Base-by-base conservation (phyloP, 306 rosid genomes). In the Dryas drummondii region DNA sequence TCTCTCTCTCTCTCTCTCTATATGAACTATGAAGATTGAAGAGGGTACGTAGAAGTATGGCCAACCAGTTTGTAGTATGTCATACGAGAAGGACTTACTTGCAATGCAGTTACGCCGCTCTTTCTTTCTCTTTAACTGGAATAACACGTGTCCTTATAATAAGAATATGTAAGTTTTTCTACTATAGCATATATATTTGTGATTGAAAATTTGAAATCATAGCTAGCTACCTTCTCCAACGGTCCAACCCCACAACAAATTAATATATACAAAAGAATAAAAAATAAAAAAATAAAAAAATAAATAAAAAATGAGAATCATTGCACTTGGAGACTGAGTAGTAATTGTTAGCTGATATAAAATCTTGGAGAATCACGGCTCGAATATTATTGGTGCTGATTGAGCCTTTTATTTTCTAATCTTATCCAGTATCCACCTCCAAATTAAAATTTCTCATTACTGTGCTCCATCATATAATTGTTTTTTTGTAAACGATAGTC, bases 351-450 rank as follows among this genome's bases (percentile, higher is more conserved):
- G 19, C 52, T n/a, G 12, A 17, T n/a, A 15, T 42, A 59, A 56
- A n/a, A 17, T 71, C 52, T 19, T 49, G 41, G 60, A 50, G 61
- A 62, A 74, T 74, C 75, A 42, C 16, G 52, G 19, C 40, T 54
- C 52, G 4, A 13, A 48, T 27, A 27, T 27, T 27, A 27, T 27
- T 17, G 70, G 48, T 73, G 69, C 69, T 5, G 60, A 37, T 73
- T 17, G 69, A 54, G 49, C 40, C n/a, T 60, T 49, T 48, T 11
- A 49, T 48, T 17, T 5, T 27, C 1, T 27, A 27, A 27, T 27
- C 37, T 27, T 2, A 0, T 2, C 37, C 37, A 27, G 37, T 27
- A 27, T 27, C 37, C 37, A 3, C 15, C 15, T 71, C 51, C 60
- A 40, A 51, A n/a, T n/a, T n/a, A n/a, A 49, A 32, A 54, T 40